Base-by-base conservation (phyloP, 441 rosid species). In the Pelargonium myrrhifolium region DNA sequence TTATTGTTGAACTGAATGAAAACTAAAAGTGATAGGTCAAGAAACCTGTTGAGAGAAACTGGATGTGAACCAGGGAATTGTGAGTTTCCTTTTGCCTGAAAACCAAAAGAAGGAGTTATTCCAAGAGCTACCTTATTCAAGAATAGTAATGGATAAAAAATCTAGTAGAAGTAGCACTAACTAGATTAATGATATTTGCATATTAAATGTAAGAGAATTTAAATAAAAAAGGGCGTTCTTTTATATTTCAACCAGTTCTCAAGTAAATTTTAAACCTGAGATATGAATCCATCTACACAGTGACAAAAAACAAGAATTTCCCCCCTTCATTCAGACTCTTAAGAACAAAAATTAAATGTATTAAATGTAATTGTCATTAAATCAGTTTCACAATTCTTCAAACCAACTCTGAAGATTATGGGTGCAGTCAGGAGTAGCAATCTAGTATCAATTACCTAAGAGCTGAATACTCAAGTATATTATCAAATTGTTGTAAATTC, bases 31-130 rank as follows among this genome's bases (percentile, higher is more conserved):
- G 72, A 63, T 22, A 21, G 24, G 62, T 26, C 37, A 4, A 59
- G 31, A 62, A 42, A 95, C 99, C 99, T 92, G 92, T 83, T 86
- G 70, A 95, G 90, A 66, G 99, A 95, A 67, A 95, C 99, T 39
- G 99, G 99, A 68, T 95, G 99, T 22, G 99, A 95, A 61, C 99
- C 99, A 4, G 99, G 99, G 72, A 95, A 95, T 17, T 85, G 97
- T 22, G 81, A 68, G 77, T 84, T 81, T 80, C 90, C 92, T 81
- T 96, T 81, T 77, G 78, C 88, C 98, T 95, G 87, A 68, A 73
- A 76, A 72, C 68, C 61, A 75, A 72, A 67, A 49, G 7, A 22
- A 22, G 37, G 31, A 59, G 31, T 58, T 59, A 59, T 59, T 59
- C 62, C 35, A 59, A 11, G 37, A 59, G 15, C 31, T 6, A 22